A percentile compares a stretch with the other conserved stretches of the same genome.
Evolutionary conservation across 129 eudicot species (phyloP).

Genomic region (Heracleum sosnowskyi): DNA sequence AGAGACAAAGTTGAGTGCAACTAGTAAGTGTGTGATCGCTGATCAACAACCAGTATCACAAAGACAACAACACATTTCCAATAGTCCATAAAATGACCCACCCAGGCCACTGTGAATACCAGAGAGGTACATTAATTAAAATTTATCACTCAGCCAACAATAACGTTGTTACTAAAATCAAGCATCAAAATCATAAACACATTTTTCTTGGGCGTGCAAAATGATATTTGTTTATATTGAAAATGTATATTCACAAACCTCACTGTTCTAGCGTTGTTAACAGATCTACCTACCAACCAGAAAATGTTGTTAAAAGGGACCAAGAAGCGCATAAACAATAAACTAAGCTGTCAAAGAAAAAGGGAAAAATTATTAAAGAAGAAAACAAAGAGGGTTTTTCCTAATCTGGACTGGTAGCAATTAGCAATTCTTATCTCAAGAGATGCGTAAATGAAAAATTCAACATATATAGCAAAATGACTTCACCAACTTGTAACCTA

Average conservation of each 20-base stretch:
- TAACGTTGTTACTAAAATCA: not conserved
- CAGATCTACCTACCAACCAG: not conserved
- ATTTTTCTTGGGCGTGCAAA: not conserved
- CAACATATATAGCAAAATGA: not conserved
- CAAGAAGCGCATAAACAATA: not conserved
- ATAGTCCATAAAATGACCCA: not conserved
- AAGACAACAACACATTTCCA: not conserved
- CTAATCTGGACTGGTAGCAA: not conserved
- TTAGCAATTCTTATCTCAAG: not conserved
- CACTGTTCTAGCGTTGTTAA: not conserved
- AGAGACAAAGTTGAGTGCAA: not conserved
- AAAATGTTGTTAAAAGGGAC: not conserved
- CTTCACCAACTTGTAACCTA: not conserved
- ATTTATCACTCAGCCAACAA: not conserved
- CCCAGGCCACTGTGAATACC: not conserved
- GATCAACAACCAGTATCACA: not conserved
- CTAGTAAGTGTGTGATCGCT: not conserved
- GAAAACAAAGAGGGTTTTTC: not conserved
- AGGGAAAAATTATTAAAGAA: not conserved
- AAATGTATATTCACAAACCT: not conserved
- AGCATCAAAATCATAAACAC: not conserved
- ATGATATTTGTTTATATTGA: not conserved
- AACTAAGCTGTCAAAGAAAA: not conserved
- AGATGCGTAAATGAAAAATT: not conserved
- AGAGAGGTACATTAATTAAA: not conserved